Conservation (phyloP, 148 eudicot genomes). For the Nepenthes mirabilis region DNA sequence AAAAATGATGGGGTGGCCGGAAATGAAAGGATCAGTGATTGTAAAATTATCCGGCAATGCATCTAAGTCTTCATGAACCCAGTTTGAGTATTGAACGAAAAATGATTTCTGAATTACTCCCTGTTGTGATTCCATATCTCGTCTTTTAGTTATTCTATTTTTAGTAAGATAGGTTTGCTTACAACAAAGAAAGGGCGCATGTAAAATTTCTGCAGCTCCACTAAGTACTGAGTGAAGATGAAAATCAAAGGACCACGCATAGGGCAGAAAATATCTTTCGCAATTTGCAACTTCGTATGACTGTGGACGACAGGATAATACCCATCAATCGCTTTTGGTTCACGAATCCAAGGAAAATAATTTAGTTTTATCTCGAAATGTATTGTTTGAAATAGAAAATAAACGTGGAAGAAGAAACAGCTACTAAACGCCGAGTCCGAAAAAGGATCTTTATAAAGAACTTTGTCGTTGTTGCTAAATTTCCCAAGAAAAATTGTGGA, state of each 20-base stretch:
- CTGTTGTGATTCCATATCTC: conserved; percentile 53
- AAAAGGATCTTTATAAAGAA: too few relatives aligned
- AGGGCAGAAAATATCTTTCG: conserved; percentile 17
- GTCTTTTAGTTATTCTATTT: conserved; percentile 29
- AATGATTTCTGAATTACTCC: conserved; percentile 46
- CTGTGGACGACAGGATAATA: conserved; percentile 10
- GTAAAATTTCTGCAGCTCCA: background rate
- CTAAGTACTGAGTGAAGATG: conserved; percentile 5
- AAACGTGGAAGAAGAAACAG: too few relatives aligned
- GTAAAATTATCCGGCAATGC: conserved; percentile 60
- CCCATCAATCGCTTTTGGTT: conserved; percentile 22
- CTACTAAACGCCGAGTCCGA: too few relatives aligned
- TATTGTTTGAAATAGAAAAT: too few relatives aligned
- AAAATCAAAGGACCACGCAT: conserved; percentile 2
- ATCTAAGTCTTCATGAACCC: conserved; percentile 65
- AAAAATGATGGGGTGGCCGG: conserved; percentile 84
- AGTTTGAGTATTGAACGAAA: conserved; percentile 37
- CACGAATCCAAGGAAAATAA: too few relatives aligned
- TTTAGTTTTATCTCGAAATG: too few relatives aligned
- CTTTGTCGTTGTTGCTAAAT: too few relatives aligned
- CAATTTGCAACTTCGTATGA: conserved; percentile 17
- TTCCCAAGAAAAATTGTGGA: too few relatives aligned
- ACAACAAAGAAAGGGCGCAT: conserved; percentile 2
- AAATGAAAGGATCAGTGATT: conserved; percentile 73
- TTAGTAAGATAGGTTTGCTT: conserved; percentile 47